These are phyloP conservation scores for Anisodus acutangulus DNA, from an alignment of 257 asterid genomes.

Conservation along the genomic window DNA sequence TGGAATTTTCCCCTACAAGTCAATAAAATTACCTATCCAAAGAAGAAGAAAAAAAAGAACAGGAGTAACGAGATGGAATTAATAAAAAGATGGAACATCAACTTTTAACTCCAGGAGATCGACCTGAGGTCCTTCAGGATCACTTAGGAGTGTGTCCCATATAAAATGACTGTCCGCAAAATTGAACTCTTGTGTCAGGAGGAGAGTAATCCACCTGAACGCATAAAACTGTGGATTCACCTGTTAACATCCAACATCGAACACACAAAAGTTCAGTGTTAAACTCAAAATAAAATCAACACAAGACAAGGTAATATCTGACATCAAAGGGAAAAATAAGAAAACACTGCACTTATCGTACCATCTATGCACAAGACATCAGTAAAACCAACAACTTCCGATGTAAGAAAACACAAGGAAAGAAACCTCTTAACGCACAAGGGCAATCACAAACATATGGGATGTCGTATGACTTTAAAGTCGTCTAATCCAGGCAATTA, in stretches of 20 bases:
- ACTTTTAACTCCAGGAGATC: conserved; percentile 31
- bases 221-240: conserved; percentile 98
- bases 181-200: conserved; percentile 89
- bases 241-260: conserved; percentile 52
- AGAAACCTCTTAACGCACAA: neutral
- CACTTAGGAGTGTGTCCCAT: conserved; percentile 96
- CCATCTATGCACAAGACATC: neutral
- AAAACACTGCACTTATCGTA: neutral
- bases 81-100: neutral
- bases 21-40: neutral
- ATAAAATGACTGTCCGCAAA: conserved; percentile 76
- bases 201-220: conserved; percentile 98
- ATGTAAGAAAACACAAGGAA: neutral
- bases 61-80: neutral
- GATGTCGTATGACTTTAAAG: neutral
- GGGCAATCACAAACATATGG: neutral
- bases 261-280: conserved; percentile 8
- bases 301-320: neutral
- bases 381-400: neutral
- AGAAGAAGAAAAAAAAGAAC: neutral
- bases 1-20: neutral
- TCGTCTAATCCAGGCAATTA: neutral
- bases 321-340: neutral
- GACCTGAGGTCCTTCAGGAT: conserved; percentile 98
- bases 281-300: neutral